Percentiles rank a stretch among this genome's conserved stretches.
Conservation (phyloP, 345 rosid genomes). For the Euphorbia peplus region DNA sequence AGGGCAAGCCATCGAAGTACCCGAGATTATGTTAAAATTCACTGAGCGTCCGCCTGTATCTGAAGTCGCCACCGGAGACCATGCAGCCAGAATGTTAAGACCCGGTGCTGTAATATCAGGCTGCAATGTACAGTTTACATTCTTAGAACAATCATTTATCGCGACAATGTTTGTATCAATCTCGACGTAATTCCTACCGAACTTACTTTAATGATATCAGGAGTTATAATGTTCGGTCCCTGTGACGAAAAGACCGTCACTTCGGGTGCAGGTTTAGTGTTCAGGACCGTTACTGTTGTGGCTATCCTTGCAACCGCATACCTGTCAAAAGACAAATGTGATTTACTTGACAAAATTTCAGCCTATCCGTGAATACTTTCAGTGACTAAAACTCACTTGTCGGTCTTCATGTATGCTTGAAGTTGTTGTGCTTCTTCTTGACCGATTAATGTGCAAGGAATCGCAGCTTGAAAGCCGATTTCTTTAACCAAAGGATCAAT, state of each 20-base stretch:
- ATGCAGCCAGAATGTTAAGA: constrained; percentile 45
- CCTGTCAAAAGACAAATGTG: constrained; percentile 17
- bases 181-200: no score
- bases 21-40: constrained; percentile 41
- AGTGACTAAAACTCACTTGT: constrained; percentile 27
- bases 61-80: constrained; percentile 41
- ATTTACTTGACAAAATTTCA: background rate
- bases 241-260: constrained; percentile 41
- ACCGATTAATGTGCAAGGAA: constrained; percentile 36
- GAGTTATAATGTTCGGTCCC: constrained; percentile 45
- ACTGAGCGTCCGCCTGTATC: constrained; percentile 22
- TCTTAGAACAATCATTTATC: background rate
- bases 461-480: constrained; percentile 38
- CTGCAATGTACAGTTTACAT: constrained; percentile 25
- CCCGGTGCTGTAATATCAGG: constrained; percentile 52
- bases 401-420: constrained; percentile 33
- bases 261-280: constrained; percentile 41
- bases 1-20: constrained; percentile 55
- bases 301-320: constrained; percentile 38
- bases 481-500: constrained; percentile 33
- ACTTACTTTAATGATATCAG: constrained; percentile 46
- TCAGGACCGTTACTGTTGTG: constrained; percentile 30
- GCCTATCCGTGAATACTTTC: background rate
- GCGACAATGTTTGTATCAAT: no score
- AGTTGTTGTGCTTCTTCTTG: constrained; percentile 41